Conservation (phyloP, 208 protist genomes). For the Histomonas meleagridis region DNA sequence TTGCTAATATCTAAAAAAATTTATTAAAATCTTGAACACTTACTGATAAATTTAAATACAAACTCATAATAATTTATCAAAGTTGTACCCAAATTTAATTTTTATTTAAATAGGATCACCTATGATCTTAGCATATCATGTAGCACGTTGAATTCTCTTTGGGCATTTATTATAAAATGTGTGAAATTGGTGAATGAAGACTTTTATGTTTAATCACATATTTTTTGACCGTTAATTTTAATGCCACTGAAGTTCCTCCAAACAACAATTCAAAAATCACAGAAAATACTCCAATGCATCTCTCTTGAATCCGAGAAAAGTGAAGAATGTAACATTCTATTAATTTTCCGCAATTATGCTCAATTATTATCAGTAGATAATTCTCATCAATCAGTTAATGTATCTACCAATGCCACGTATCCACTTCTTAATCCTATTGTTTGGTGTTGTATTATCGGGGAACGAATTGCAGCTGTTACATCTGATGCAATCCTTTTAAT, state of each 20-base stretch:
- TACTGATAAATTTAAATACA: too few species aligned
- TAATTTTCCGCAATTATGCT: conserved; percentile 14
- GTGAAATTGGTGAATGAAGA: too few species aligned
- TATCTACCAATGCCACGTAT: background rate
- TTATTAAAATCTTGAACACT: too few species aligned
- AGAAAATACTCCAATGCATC: conserved; percentile 13
- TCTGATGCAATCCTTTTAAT: background rate
- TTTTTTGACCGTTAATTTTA: too few species aligned
- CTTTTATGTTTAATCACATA: too few species aligned
- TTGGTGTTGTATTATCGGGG: background rate
- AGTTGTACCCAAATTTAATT: too few species aligned
- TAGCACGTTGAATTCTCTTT: too few species aligned
- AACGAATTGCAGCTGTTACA: background rate
- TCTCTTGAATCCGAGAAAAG: background rate
- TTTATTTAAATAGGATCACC: too few species aligned
- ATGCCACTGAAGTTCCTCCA: background rate
- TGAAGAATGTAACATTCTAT: background rate
- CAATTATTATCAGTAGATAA: background rate
- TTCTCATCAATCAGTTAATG: background rate
- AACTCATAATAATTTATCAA: too few species aligned
- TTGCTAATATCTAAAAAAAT: too few species aligned
- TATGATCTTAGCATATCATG: too few species aligned
- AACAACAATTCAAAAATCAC: background rate
- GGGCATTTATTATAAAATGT: too few species aligned
- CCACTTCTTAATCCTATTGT: background rate